Percentiles rank a stretch among this genome's conserved stretches.
Conservation (phyloP, 306 rosid genomes). For the Rubus idaeus region DNA sequence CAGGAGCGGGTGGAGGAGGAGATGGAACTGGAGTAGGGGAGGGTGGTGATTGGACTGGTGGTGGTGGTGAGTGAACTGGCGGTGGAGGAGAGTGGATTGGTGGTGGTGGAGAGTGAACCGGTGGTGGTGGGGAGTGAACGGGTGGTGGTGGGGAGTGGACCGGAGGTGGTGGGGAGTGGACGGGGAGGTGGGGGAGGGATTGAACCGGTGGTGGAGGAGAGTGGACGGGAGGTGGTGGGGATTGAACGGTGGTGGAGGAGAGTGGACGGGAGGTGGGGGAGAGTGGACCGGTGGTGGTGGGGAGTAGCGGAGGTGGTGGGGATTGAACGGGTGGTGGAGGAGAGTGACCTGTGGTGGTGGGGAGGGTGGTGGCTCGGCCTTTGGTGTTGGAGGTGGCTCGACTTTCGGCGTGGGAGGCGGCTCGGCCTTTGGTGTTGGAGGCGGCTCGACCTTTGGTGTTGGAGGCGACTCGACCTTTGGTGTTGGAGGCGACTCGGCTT, state of each 20-base stretch:
- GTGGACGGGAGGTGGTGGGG: neutral
- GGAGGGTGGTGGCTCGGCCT: neutral
- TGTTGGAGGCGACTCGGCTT: neutral
- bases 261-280: neutral
- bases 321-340: neutral
- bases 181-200: too few species aligned
- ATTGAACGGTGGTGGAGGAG: slow-evolving; percentile 8
- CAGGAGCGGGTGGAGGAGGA: neutral
- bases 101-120: slow-evolving; percentile 15
- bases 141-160: neutral
- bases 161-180: slow-evolving; percentile 5
- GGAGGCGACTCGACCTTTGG: neutral
- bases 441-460: neutral
- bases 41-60: neutral
- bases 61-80: slow-evolving; percentile 6
- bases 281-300: slow-evolving; percentile 27
- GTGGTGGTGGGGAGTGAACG: neutral
- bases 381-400: neutral
- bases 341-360: too few species aligned
- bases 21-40: neutral
- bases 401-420: neutral
- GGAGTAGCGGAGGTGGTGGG: slow-evolving; percentile 23
- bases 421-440: neutral
- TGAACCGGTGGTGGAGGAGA: neutral
- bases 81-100: neutral